phyloP scores from a whole-genome alignment of 345 rosid genomes.

The Citropsis articulata region DNA sequence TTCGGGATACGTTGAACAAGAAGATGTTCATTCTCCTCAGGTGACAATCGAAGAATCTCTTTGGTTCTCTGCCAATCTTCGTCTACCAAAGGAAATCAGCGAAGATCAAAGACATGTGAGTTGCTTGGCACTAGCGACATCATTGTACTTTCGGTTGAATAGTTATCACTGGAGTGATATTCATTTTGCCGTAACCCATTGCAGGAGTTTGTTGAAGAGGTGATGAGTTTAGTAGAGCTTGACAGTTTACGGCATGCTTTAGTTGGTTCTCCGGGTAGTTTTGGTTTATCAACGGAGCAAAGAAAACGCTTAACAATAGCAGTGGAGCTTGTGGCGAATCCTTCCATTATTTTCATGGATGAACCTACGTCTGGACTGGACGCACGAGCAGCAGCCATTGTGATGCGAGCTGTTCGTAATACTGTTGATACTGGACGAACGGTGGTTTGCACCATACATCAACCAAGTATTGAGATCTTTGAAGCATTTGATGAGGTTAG shows the following conservation, averaged over 20 bases:
- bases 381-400: slow-evolving; percentile 7
- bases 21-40: not conserved
- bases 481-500: slow-evolving; percentile 16
- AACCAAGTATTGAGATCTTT: slow-evolving; percentile 9
- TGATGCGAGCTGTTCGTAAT: not conserved
- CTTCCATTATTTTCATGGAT: slow-evolving; percentile 5
- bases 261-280: not conserved
- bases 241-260: not conserved
- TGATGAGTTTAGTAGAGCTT: not conserved
- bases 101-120: not conserved
- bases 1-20: not conserved
- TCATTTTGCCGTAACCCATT: not conserved
- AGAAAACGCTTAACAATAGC: not conserved
- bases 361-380: not conserved
- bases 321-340: slow-evolving; percentile 11
- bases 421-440: slow-evolving; percentile 4
- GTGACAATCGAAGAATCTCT: not conserved
- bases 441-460: slow-evolving; percentile 9
- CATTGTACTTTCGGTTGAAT: not conserved
- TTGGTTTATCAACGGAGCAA: slow-evolving; percentile 11
- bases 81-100: not conserved
- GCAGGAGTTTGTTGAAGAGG: slow-evolving; percentile 6
- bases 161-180: too few relatives aligned
- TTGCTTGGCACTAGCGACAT: not conserved
- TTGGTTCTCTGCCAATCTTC: not conserved